Base-by-base conservation (phyloP, 768 basidiomycete genomes). In the Goffeauzyma gilvescens region DNA sequence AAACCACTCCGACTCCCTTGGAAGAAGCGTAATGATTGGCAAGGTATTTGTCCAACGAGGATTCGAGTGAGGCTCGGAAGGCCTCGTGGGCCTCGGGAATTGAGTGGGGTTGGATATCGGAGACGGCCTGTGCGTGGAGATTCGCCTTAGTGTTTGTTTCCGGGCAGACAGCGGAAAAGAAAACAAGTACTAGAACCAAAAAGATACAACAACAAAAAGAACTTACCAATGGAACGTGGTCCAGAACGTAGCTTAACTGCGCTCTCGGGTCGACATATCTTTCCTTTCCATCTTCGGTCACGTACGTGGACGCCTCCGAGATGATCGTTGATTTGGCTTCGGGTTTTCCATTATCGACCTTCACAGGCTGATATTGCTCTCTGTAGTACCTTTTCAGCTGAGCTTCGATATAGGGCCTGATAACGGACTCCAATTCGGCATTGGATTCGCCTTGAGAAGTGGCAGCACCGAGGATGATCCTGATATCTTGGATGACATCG, bases 401-500 rank as follows among this genome's bases (percentile, higher is more conserved):
- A 2, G 83, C 81, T 0, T 76, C 69, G 38, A 90, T 72, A 32
- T 79, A 78, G 8, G 71, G 68, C 55, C 86, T 78, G 33, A 95
- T 73, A n/a, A 72, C 67, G 14, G 77, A 76, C 59, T 96, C 87
- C 65, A 89, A 78, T 32, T 74, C 73, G 57, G 95, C 77, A 60
- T 96, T 82, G 60, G 72, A 76, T 55, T 87, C 81, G 40, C 95
- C 75, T 68, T 48, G 50, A 48, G 48, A 46, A 30, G 32, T 30
- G 39, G 44, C 43, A 44, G 36, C 38, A 24, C 32, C 31, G 44
- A 14, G 18, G 10, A 26, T 41, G 26, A 48, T 42, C n/a, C n/a
- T n/a, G n/a, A n/a, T 46, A 83, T 85, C 86, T 55, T 83, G 83
- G 41, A 95, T 69, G 14, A 93, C 87, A 66, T 95, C 89, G 63